Evolutionary conservation across 2,329 filamentous ascomycete species (phyloP).

Genomic region (Dothistroma septosporum): DNA sequence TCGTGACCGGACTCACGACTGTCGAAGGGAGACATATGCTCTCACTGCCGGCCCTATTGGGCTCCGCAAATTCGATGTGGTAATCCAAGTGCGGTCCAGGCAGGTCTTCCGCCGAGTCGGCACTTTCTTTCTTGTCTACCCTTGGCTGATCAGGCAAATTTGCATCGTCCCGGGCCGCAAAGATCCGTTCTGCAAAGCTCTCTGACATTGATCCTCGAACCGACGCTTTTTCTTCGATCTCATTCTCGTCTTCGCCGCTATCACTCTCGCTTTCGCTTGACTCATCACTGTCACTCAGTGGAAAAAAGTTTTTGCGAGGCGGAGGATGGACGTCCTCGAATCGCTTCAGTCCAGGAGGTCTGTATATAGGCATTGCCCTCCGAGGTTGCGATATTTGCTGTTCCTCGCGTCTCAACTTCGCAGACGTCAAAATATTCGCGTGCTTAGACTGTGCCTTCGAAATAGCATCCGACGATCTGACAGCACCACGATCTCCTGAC

Average conservation of each 20-base stretch:
- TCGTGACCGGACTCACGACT: too few species aligned
- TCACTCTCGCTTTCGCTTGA: background rate
- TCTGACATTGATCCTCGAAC: constrained; percentile 1
- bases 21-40: background rate
- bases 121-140: background rate
- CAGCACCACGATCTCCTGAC: too few species aligned
- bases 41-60: background rate
- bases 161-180: background rate
- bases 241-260: background rate
- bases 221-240: background rate
- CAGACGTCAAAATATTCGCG: background rate
- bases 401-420: background rate
- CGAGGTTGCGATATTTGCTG: background rate
- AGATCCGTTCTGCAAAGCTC: background rate
- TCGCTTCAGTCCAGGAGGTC: background rate
- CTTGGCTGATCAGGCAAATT: too few species aligned
- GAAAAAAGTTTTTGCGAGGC: background rate
- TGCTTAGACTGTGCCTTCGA: too few species aligned
- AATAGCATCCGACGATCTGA: too few species aligned
- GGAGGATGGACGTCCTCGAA: background rate
- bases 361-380: background rate
- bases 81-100: background rate
- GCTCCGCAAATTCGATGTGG: background rate
- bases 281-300: constrained; percentile 1
- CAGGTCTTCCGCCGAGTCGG: background rate